Percentiles rank a stretch among this genome's conserved stretches.
These are phyloP conservation scores for Pelargonium citronellum DNA, from an alignment of 441 rosid genomes.

Conservation along the genomic window DNA sequence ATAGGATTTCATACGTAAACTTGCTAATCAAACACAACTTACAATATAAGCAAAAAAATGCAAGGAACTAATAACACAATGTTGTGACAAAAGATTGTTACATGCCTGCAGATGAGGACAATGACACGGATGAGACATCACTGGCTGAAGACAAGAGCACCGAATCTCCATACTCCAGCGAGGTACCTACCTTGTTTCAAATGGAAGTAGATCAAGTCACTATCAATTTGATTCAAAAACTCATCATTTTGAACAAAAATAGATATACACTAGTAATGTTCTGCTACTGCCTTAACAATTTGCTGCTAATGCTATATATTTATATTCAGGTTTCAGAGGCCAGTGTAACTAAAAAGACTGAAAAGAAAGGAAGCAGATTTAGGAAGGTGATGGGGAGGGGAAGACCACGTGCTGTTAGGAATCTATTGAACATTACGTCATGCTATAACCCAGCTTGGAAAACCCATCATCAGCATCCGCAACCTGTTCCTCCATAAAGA, in stretches of 20 bases:
- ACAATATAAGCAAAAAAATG: neutral
- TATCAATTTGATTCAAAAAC: neutral
- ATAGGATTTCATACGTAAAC: neutral
- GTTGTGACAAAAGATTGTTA: neutral
- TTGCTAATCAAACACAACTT: neutral
- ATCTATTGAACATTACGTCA: slow-evolving; percentile 40
- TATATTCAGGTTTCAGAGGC: slow-evolving; percentile 23
- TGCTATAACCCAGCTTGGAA: slow-evolving; percentile 46
- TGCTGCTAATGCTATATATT: no score
- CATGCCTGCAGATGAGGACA: slow-evolving; percentile 23
- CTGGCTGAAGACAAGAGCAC: slow-evolving; percentile 5
- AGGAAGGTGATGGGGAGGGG: slow-evolving; percentile 34
- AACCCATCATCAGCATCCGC: slow-evolving; percentile 22
- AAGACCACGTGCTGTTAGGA: slow-evolving; percentile 28
- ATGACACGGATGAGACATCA: slow-evolving; percentile 17
- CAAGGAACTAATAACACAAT: neutral
- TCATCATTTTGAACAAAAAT: no score
- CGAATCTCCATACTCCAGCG: slow-evolving; percentile 15
- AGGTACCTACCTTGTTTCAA: slow-evolving; percentile 23
- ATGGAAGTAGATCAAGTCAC: no score
- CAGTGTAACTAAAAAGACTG: slow-evolving; percentile 28
- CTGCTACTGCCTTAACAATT: neutral
- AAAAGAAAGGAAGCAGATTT: slow-evolving; percentile 33
- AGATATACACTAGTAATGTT: neutral
- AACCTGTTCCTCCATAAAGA: neutral